Base-by-base conservation (phyloP, 2,329 filamentous ascomycete species). In the Chaetomiaceae sp. region DNA sequence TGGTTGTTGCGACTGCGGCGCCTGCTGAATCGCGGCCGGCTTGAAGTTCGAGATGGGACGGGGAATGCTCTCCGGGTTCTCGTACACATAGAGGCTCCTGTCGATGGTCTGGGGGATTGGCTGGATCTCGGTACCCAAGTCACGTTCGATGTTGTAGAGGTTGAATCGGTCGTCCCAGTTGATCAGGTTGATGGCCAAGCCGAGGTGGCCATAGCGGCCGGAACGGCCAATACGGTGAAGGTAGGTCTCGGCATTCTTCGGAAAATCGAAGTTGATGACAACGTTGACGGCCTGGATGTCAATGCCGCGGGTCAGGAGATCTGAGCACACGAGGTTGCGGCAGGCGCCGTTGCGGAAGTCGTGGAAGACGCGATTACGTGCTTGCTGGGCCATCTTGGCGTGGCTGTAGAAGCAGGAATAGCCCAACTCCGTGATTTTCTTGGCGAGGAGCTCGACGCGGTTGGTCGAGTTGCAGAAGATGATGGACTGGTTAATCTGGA, bases 391-490 rank as follows among this genome's bases (percentile, higher is more conserved):
- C 93, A 98, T 98, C 63, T 90, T 89, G 42, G 93, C 93, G 67
- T 98, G 93, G 58, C 91, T 97, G 73, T 98, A 98, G 73, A 97
- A 98, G 73, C 93, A 98, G 1, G 93, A 98, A 70, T 98, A 98
- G 55, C 93, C 93, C 55, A 98, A 81, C 67, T 98, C 94, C 38
- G 94, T 98, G 62, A 98, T 98, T 70, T 98, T 98, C 77, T 98
- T 98, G 41, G 93, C 93, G 20, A 98, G 79, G 43, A 98, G 77
- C 69, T 98, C 93, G 51, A 98, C 93, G 56, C 93, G 88, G 68
- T 97, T 97, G 44, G 93, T 98, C 33, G 93, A 98, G 70, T 98
- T 98, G 73, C 93, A 98, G 74, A 98, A 98, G 65, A 98, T 98
- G 72, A 98, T 98, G 53, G 94, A 98, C 73, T 98, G 93, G 71